Conservation (phyloP, 345 rosid genomes). For the Cardamine chenopodiifolia region DNA sequence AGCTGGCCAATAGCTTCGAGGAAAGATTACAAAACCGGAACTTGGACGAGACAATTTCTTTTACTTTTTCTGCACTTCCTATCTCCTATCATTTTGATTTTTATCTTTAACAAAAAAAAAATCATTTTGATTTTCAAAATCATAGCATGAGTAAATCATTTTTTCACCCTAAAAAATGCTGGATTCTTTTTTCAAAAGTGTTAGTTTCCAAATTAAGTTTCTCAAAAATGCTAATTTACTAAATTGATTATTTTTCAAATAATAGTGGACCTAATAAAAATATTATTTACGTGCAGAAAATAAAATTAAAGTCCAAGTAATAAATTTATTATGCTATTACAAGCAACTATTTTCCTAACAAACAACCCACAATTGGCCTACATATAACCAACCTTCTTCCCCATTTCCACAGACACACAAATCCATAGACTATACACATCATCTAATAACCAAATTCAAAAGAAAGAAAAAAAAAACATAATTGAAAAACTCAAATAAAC, state of each 20-base stretch:
- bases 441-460: neutral
- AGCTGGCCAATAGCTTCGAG: neutral
- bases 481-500: slow-evolving; percentile 13
- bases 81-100: too few relatives aligned
- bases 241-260: neutral
- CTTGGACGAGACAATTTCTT: neutral
- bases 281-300: neutral
- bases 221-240: neutral
- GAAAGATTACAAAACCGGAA: neutral
- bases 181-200: neutral
- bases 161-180: neutral
- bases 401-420: slow-evolving; percentile 23
- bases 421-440: slow-evolving; percentile 26
- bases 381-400: slow-evolving; percentile 3
- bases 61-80: neutral
- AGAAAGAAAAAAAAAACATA: neutral
- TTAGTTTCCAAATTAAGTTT: neutral
- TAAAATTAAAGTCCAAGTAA: neutral
- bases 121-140: neutral
- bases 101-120: too few relatives aligned
- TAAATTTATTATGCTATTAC: slow-evolving; percentile 19
- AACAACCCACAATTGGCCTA: neutral
- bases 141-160: neutral
- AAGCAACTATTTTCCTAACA: slow-evolving; percentile 28
- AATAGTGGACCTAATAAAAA: neutral